Percentiles rank a stretch among this genome's conserved stretches.
Evolutionary conservation across 768 basidiomycete species (phyloP).

Genomic region (Megacollybia marginata): DNA sequence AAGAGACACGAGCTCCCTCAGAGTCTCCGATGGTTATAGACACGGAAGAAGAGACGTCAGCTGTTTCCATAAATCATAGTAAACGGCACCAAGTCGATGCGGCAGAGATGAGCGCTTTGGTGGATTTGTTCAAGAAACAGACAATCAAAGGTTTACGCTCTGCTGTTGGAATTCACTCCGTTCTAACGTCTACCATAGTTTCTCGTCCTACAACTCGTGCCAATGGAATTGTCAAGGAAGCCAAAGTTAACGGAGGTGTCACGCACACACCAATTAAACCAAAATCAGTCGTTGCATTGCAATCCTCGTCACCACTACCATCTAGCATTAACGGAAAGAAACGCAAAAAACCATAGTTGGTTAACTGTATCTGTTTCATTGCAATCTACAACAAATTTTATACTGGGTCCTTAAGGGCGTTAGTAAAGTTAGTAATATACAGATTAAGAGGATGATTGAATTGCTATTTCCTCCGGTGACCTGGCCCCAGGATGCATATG

Average conservation of each 20-base stretch:
- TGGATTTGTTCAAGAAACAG: constrained; percentile 55
- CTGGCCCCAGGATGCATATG: constrained; percentile 28
- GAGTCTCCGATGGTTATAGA: constrained; percentile 24
- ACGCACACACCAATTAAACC: constrained; percentile 9
- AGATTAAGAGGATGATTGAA: constrained; percentile 12
- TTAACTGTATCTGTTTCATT: not conserved
- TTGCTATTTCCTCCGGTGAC: constrained; percentile 37
- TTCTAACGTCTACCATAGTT: too few relatives aligned
- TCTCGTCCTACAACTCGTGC: too few relatives aligned
- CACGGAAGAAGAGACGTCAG: constrained; percentile 34
- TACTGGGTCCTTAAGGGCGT: not conserved
- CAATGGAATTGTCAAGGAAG: not conserved
- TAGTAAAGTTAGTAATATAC: not conserved
- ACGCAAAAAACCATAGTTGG: constrained; percentile 37
- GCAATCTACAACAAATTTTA: too few relatives aligned
- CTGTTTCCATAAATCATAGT: constrained; percentile 9
- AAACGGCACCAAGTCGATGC: constrained; percentile 27
- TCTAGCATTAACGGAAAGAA: constrained; percentile 40
- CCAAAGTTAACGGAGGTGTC: not conserved
- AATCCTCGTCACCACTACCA: constrained; percentile 7
- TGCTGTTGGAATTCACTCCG: too few relatives aligned
- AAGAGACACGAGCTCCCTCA: constrained; percentile 4
- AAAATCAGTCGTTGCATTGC: not conserved
- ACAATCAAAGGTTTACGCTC: constrained; percentile 14
- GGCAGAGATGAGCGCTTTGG: constrained; percentile 53